Percentiles rank a stretch among this genome's conserved stretches.
phyloP scores from a whole-genome alignment of 1,139 yeast genomes.

The Candida tropicalis region DNA sequence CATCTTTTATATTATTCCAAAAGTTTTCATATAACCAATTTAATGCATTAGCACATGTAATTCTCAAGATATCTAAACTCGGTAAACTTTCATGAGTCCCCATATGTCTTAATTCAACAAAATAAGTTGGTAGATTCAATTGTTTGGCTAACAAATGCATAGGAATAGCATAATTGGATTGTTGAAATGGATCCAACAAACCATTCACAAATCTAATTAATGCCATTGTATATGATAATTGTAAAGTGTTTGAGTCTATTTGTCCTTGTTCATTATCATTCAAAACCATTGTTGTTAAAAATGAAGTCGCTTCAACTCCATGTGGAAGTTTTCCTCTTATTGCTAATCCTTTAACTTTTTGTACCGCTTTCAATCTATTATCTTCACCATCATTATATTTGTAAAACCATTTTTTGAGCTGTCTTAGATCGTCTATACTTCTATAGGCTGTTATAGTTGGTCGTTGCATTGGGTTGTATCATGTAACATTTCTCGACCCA shows the following conservation, averaged over 20 bases:
- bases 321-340: constrained; percentile 50
- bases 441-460: constrained; percentile 64
- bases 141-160: constrained; percentile 72
- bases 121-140: constrained; percentile 71
- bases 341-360: constrained; percentile 46
- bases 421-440: constrained; percentile 49
- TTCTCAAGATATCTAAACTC: constrained; percentile 63
- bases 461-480: constrained; percentile 18
- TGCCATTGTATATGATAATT: constrained; percentile 73
- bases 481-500: constrained; percentile 1
- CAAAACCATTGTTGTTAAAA: constrained; percentile 56
- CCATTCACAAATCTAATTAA: constrained; percentile 91
- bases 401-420: constrained; percentile 63
- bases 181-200: constrained; percentile 83
- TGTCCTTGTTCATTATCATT: constrained; percentile 22
- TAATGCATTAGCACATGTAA: constrained; percentile 61
- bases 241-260: constrained; percentile 31
- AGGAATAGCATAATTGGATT: constrained; percentile 77
- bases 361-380: constrained; percentile 35
- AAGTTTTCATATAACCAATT: constrained; percentile 75
- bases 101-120: constrained; percentile 88
- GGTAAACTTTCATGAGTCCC: constrained; percentile 92
- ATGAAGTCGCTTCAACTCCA: constrained; percentile 58
- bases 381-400: constrained; percentile 31
- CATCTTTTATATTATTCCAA: constrained; percentile 57